Evolutionary conservation across 495 filamentous ascomycete species (phyloP), one percentile per base, ranked within the genome.

Genomic region (Cercophora scortea): DNA sequence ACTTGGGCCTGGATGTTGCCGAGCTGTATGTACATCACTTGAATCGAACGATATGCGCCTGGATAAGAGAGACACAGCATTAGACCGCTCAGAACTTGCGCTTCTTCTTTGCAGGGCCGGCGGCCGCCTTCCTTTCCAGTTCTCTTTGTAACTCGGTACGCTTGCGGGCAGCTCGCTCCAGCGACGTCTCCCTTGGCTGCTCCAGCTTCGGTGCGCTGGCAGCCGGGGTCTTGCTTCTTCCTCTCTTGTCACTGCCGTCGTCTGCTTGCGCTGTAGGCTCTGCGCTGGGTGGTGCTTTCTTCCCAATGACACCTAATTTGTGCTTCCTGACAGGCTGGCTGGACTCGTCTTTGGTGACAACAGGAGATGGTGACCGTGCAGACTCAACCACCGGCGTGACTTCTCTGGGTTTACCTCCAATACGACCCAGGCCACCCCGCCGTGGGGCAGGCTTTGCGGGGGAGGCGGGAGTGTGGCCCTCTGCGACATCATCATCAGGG

Each of bases 101-200:
- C 62, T 86, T 90, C 69, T 79, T 81, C 69, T 86, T 88, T 63
- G 77, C 79, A 11, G 75, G 75, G 8, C 73, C 78, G n/a, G 76
- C 79, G 17, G 82, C 79, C n/a, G 73, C 77, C 57, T 82, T 83
- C 56, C 64, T 76, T 53, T 83, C 81, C n/a, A 88, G 66, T 46
- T 87, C 78, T 46, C 74, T 73, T 57, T 85, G 82, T 49, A 89
- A 59, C 56, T 84, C 78, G 44, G 76, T 75, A 18, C 86, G 74
- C 56, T 80, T 87, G 49, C 79, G 76, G 50, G 84, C 73, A 5
- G 83, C 81, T 48, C 74, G 78, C 58, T 87, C 79, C 47, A 77
- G 57, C 0, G 70, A 72, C 3, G 72, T 75, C 53, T 77, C 73
- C 17, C 69, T 53, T 4, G 50, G 47, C 19, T 39, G 42, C 15